Base-by-base conservation (phyloP, 1,284 basidiomycete genomes). In the Sphagnurus paluster region DNA sequence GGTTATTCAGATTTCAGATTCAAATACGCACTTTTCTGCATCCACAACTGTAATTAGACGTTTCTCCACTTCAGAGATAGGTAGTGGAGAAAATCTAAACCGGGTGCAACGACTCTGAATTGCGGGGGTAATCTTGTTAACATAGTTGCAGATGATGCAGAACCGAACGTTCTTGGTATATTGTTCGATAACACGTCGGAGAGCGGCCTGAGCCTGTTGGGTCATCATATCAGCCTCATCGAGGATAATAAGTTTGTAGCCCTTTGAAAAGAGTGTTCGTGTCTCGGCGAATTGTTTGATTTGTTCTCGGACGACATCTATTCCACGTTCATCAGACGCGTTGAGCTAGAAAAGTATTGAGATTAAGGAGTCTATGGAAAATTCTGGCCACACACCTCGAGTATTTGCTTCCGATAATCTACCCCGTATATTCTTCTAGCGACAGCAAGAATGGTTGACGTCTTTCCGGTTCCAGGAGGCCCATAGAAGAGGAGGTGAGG, bases 181-280 rank as follows among this genome's bases (percentile, higher is more conserved):
- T 59, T 98, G 95, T 68, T 99, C 97, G 54, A 99, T 98, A 32
- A 99, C 90, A 61, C 96, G 87, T 23, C 96, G 87, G 24, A 99
- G 80, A 14, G 97, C 97, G 3, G 93, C 91, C 65, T 99, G 97
- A 0, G 97, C 97, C 33, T 92, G 89, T 53, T 94, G 90, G 0
- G 97, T 99, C 97, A 99, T 99, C 87, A 97, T 97, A 74, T 99
- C 97, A 16, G 97, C 97, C 68, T 99, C 97, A 59, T 99, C 97
- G 20, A 99, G 82, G 49, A 99, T 87, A 65, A 99, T 97, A 60
- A 99, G 84, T 66, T 99, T 99, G 82, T 89, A 98, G 20, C 92
- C 92, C 57, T 93, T 93, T 5, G 91, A 83, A 59, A 87, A 87
- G 9, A 98, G 73, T 20, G 94, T 98, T 47, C 93, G 84, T 11